phyloP scores from a whole-genome alignment of 1,139 yeast species.

The Suhomyces taliae region DNA sequence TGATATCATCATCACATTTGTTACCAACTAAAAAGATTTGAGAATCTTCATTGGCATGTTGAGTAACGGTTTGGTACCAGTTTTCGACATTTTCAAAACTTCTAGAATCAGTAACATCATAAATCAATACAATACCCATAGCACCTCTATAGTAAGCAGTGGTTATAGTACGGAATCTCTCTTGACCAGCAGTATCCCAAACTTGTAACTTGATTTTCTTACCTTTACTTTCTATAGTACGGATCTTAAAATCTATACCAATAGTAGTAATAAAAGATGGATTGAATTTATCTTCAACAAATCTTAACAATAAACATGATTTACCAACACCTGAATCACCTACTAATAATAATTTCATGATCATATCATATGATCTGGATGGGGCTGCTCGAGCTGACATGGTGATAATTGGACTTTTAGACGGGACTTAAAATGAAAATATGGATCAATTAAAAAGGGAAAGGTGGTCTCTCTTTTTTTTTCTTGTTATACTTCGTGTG shows the following conservation, averaged over 20 bases:
- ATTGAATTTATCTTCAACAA: conserved; percentile 95
- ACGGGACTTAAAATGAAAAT: neutral
- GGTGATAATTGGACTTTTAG: neutral
- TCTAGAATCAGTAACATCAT: conserved; percentile 94
- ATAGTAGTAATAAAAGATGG: conserved; percentile 96
- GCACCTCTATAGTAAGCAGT: conserved; percentile 99
- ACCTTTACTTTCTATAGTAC: conserved; percentile 92
- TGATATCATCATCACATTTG: conserved; percentile 85
- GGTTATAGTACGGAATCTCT: conserved; percentile 95
- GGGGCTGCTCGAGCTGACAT: conserved; percentile 60
- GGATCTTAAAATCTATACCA: conserved; percentile 96
- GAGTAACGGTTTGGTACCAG: conserved; percentile 94
- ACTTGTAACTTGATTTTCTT: conserved; percentile 91
- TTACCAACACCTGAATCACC: conserved; percentile 98
- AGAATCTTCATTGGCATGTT: conserved; percentile 95
- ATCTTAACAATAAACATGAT: conserved; percentile 88
- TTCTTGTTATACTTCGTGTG: too few species aligned
- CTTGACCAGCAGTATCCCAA: conserved; percentile 99
- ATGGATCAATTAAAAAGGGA: too few species aligned
- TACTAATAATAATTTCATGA: conserved; percentile 88
- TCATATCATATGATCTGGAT: conserved; percentile 86
- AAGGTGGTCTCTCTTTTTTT: neutral
- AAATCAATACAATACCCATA: conserved; percentile 93
- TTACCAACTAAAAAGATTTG: conserved; percentile 92
- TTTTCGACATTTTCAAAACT: conserved; percentile 83